Evolutionary conservation across 352 stramenopile genomes (phyloP).

Genomic region (Phytophthora hibernalis): DNA sequence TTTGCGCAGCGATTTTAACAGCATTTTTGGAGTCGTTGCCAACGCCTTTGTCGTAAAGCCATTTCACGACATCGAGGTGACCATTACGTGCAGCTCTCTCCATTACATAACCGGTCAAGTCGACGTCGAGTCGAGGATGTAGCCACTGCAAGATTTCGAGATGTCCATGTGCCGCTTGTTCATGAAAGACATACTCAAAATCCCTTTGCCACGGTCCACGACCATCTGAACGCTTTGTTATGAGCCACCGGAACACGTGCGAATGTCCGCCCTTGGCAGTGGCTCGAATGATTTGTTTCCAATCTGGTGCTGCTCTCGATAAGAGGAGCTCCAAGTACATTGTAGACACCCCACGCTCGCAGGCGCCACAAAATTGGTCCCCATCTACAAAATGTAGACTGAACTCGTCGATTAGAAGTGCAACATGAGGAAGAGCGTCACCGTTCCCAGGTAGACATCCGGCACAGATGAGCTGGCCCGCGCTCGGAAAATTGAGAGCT

Average conservation of each 20-base stretch:
- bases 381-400: background rate
- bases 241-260: background rate
- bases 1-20: background rate
- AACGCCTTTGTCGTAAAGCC: background rate
- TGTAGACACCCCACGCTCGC: background rate
- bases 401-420: background rate
- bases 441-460: background rate
- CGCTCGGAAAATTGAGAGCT: background rate
- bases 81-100: background rate
- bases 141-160: background rate
- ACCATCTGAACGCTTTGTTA: background rate
- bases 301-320: background rate
- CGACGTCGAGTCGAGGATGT: background rate
- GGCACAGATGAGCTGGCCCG: background rate
- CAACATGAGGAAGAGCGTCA: background rate
- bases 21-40: background rate
- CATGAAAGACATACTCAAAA: background rate
- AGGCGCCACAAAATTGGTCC: background rate
- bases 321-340: background rate
- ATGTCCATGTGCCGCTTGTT: background rate
- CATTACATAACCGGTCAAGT: background rate
- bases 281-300: background rate
- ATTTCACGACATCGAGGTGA: background rate
- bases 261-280: background rate
- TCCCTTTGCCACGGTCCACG: background rate